A percentile compares a stretch with the other conserved stretches of the same genome.
Conservation (phyloP, 805 yeast species). For the Wickerhamiella azyma region DNA sequence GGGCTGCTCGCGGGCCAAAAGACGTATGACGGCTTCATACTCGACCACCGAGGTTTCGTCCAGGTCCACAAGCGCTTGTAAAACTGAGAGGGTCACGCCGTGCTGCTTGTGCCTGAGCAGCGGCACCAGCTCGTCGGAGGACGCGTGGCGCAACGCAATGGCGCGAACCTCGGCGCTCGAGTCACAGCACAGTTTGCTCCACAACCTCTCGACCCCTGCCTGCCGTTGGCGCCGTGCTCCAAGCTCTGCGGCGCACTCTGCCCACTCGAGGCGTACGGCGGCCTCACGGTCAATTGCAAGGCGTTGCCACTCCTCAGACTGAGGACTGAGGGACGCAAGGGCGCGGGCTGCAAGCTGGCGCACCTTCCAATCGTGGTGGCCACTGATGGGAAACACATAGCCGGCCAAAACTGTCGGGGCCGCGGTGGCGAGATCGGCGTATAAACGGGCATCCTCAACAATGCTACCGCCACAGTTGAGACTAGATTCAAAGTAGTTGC, state of each 20-base stretch:
- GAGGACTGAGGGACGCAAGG: not conserved
- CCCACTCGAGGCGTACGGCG: conserved; percentile 6
- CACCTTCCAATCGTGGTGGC: not conserved
- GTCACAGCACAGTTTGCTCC: not conserved
- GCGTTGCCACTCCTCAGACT: not conserved
- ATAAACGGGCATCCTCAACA: not conserved
- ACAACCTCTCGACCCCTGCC: too few species aligned
- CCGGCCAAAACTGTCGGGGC: not conserved
- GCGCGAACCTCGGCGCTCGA: not conserved
- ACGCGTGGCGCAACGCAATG: not conserved
- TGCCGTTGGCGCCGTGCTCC: not conserved
- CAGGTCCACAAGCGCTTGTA: not conserved
- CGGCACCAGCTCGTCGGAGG: not conserved
- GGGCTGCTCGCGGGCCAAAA: not conserved
- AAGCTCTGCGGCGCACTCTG: not conserved
- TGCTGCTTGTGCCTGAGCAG: not conserved
- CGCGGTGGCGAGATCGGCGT: not conserved
- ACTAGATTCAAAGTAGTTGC: not conserved
- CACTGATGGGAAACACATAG: not conserved
- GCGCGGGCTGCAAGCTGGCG: conserved; percentile 2
- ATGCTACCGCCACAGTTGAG: not conserved
- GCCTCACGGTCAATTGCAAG: not conserved
- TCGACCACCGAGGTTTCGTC: not conserved
- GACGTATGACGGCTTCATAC: not conserved
- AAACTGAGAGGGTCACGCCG: not conserved